Conservation (phyloP, 352 stramenopile genomes). For the Pythium insidiosum region DNA sequence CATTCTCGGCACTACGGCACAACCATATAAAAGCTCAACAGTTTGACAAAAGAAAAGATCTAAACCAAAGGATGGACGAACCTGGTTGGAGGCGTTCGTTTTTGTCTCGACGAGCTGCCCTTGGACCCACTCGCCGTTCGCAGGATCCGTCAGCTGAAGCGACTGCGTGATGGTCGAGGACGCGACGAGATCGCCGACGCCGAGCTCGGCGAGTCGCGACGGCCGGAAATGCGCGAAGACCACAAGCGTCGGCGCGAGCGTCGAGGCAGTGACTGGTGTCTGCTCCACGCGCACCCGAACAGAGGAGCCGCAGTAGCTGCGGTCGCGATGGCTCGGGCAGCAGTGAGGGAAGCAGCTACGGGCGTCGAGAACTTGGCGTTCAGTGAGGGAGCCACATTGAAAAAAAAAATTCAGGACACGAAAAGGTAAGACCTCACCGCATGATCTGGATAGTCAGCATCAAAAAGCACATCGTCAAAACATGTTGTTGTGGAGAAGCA, state of each 20-base stretch:
- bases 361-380: too few species aligned
- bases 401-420: neutral
- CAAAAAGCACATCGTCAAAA: too few species aligned
- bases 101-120: neutral
- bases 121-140: slow-evolving; percentile 5
- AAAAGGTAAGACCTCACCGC: neutral
- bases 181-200: neutral
- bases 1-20: too few species aligned
- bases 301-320: slow-evolving; percentile 11
- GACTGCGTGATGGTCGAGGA: neutral
- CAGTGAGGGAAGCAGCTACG: too few species aligned
- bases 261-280: neutral
- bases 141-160: neutral
- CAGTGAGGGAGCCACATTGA: slow-evolving; percentile 10
- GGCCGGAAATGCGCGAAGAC: slow-evolving; percentile 5
- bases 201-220: neutral
- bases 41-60: neutral
- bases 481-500: too few species aligned
- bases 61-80: neutral
- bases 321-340: slow-evolving; percentile 6
- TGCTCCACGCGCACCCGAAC: slow-evolving; percentile 1
- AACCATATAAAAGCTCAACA: neutral
- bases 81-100: neutral
- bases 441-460: slow-evolving; percentile 8
- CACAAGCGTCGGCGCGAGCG: neutral